Base-by-base conservation (phyloP, 2,329 filamentous ascomycete genomes). In the Colletotrichum liaoningense region DNA sequence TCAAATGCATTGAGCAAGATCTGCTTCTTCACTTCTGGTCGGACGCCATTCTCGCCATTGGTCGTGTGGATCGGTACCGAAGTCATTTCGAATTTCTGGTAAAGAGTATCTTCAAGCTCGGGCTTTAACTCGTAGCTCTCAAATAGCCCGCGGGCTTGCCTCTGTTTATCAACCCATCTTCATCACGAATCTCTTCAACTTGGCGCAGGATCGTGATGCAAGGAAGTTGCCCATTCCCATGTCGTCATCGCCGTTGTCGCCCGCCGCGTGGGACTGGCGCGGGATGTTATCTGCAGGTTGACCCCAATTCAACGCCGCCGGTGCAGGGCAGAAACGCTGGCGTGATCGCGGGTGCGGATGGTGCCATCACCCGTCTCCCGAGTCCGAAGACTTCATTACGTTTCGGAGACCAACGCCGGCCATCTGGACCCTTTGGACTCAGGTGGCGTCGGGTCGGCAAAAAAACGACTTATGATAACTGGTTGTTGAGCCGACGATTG, bases 1-100 rank as follows among this genome's bases (percentile, higher is more conserved):
- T 72, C 90, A 75, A 92, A 92, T 3, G 90, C 90, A 82, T 92
- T 92, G 59, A 92, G 82, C 6, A 92, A 78, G 16, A 92, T 91
- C 26, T 73, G 69, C 66, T 75, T 75, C 69, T 75, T 75, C 2
- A 5, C 54, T 9, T 63, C 33, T 5, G 28, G 2, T 12, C 54
- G 46, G 7, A 14, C 19, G 24, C 54, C 66, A 26, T 70, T 59
- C 9, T 66, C 69, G 12, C 57, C 55, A 52, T 66, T 62, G 16
- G 30, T n/a, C 7, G 55, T 60, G 22, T 68, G 58, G 38, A 74
- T 52, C 9, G 69, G 68, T 42, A 74, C 49, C 5, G 60, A 67
- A 54, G 65, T 60, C 67, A 74, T 72, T 4, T 62, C 57, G 22
- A 4, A 19, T 14, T 5, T 14, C n/a, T 30, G 14, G 22, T 14